Percentiles rank a stretch among this genome's conserved stretches.
Conservation (phyloP, 441 rosid genomes). For the Raphanus hybrid region DNA sequence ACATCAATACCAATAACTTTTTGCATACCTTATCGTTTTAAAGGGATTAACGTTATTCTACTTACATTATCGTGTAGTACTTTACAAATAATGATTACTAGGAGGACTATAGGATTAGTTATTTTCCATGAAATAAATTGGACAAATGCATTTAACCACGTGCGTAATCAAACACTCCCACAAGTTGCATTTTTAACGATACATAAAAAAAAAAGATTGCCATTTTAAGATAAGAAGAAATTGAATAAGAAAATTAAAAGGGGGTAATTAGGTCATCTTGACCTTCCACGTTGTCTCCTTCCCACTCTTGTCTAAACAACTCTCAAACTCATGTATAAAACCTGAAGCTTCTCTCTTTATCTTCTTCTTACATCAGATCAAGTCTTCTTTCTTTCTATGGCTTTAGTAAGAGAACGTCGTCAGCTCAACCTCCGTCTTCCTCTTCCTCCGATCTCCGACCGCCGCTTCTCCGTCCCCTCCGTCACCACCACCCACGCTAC, state of each 20-base stretch:
- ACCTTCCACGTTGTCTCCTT: constrained; percentile 39
- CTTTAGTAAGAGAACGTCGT: constrained; percentile 79
- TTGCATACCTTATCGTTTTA: constrained; percentile 12
- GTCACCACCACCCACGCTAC: constrained; percentile 28
- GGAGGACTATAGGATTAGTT: constrained; percentile 17
- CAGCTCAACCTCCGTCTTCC: constrained; percentile 89
- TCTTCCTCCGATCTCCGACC: constrained; percentile 63
- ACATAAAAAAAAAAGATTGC: neutral
- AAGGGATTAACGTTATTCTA: neutral
- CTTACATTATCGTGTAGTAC: neutral
- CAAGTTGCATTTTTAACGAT: constrained; percentile 39
- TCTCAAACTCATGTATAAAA: constrained; percentile 20
- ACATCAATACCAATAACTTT: neutral
- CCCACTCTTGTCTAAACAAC: constrained; percentile 5
- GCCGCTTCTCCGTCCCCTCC: constrained; percentile 65
- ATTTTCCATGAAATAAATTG: constrained; percentile 20
- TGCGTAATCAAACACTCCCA: constrained; percentile 36
- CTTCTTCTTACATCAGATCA: constrained; percentile 4
- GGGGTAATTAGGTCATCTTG: constrained; percentile 8
- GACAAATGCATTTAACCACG: constrained; percentile 39
- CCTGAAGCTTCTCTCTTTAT: constrained; percentile 24
- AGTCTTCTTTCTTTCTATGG: constrained; percentile 49
- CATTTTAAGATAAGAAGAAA: constrained; percentile 24
- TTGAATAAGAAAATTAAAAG: neutral
- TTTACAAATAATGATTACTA: neutral